Evolutionary conservation across 441 rosid species (phyloP), one percentile per base, ranked within the genome.

Genomic region (Pelargonium myrrhifolium): DNA sequence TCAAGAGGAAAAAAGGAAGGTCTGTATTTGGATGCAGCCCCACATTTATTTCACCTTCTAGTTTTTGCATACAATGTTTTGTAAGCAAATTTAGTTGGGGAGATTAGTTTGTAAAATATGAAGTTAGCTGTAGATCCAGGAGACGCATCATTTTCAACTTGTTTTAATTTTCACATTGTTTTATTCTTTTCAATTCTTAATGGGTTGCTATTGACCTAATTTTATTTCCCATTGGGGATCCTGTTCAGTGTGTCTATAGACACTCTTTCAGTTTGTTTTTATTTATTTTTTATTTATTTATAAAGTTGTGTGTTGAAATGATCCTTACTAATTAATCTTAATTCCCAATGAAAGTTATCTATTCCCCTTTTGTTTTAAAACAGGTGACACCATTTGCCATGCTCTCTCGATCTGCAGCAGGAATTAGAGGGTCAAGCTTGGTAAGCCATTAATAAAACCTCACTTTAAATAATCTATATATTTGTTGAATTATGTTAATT

Each of bases 341-440:
- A 17, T 51, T 51, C 20, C 9, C 21, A 51, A 15, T n/a, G 58
- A 51, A 15, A 51, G 9, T 60, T n/a, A 67, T 26, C 8, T 67
- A 67, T 76, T 66, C 43, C 15, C 58, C 8, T 17, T 17, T 40
- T 64, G 47, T 66, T 12, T 55, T 67, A 43, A 74, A 80, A 67
- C 79, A 94, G 99, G 89, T 89, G 71, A 94, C 97, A 1, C 97
- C 93, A 70, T 91, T 87, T 78, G 97, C 98, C 28, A 89, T 94
- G 97, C 87, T 94, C 53, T 94, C 98, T 49, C 91, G 98, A 37
- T 73, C 94, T 64, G 88, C 97, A 24, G 97, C 98, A 22, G 98
- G 99, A 79, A 94, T 92, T 58, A 86, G 97, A 81, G 97, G 99
- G 74, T 86, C 96, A 59, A 84, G 97, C 65, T 64, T 94, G 97